Evolutionary conservation across 768 basidiomycete species (phyloP), one percentile per base, ranked within the genome.

Genomic region (Leccinum aurantiacum): DNA sequence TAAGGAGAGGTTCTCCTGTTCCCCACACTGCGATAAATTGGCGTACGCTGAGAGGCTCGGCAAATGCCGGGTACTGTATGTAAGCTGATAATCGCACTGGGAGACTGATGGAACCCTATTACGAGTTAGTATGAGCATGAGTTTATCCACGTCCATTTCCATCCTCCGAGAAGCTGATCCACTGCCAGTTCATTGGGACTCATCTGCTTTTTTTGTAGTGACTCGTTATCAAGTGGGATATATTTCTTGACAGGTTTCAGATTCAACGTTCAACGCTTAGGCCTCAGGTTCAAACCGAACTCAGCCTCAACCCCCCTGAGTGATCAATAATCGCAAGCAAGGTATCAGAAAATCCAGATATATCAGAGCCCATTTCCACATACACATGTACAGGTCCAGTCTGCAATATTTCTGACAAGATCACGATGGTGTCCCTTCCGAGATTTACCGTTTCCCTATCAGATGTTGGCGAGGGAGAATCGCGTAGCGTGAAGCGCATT

Each of bases 401-500:
- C 22, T 53, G 33, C 25, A 53, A 63, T 44, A 56, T 37, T 11
- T n/a, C 41, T 44, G 49, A 33, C 58, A 25, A 53, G 41, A 24
- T 25, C 37, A 44, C 54, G 49, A 70, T 71, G 49, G 68, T 71
- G 70, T 47, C 68, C 19, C 13, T 49, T 27, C 54, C 64, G 33
- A 63, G 19, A 51, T 83, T 84, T 68, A 75, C 67, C n/a, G 76
- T 79, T 60, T 71, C 74, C 61, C 52, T 76, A 31, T 71, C 73
- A 59, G 74, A 74, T 44, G 63, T 61, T 58, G 61, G 66, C 56
- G 79, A 79, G 55, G 68, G 68, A 57, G 70, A 62, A 37, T 76
- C 79, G 64, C 87, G 87, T 66, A 80, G 84, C 57, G 78, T 80
- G 31, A 81, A 85, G 66, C 87, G 88, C 65, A 71, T 93, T 70